These are phyloP conservation scores for Plasmodium coatneyi DNA, from an alignment of 169 alveolate species.

Conservation along the genomic window DNA sequence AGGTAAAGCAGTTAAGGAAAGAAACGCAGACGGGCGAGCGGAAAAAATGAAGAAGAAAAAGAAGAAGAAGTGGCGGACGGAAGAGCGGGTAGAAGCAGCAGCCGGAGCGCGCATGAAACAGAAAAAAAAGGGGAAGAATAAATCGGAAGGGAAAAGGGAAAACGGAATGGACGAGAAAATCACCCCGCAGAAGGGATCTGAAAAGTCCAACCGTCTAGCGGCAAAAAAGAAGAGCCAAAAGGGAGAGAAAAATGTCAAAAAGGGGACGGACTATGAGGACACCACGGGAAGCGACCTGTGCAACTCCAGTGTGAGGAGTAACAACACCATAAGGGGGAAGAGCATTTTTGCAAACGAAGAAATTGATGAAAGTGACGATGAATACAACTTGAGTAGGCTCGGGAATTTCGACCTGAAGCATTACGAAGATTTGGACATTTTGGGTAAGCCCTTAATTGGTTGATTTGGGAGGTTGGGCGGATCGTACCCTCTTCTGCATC, in stretches of 20 bases:
- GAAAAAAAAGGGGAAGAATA: slow-evolving; percentile 5
- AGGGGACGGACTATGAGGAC: slow-evolving; percentile 25
- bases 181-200: neutral
- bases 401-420: slow-evolving; percentile 69
- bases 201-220: neutral
- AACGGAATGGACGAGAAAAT: neutral
- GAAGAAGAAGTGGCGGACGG: neutral
- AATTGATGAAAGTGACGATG: slow-evolving; percentile 76
- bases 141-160: neutral
- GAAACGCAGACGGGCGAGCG: neutral
- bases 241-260: neutral
- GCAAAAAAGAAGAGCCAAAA: neutral
- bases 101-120: neutral
- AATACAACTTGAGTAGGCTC: slow-evolving; percentile 53
- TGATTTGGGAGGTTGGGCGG: neutral
- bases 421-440: slow-evolving; percentile 64
- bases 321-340: neutral
- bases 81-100: neutral
- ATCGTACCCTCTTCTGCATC: neutral
- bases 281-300: neutral
- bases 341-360: slow-evolving; percentile 56
- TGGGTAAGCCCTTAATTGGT: slow-evolving; percentile 18
- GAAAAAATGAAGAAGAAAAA: neutral
- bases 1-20: neutral
- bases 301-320: neutral